Base-by-base conservation (phyloP, 225 moss, liverwort and hornwort species). In the Marchantia polymorpha region DNA sequence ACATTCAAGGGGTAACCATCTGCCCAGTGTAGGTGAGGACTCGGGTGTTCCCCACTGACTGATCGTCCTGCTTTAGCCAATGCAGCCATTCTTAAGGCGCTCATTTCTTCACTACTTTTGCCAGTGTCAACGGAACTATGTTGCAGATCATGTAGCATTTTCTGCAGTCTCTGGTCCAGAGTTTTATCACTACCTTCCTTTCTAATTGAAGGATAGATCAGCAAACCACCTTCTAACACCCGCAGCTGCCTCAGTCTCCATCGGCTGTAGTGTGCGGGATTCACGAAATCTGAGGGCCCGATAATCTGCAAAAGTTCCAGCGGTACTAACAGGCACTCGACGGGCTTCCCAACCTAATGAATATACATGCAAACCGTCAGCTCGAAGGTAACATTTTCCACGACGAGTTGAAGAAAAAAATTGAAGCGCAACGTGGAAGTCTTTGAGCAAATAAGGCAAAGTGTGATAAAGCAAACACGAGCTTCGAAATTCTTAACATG, bases 191-290 rank as follows among this genome's bases (percentile, higher is more conserved):
- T 90, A 63, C 85, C 87, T 17, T 90, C 94, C 13, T 85, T 88
- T 5, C 88, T 89, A n/a, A 84, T 83, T 0, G 92, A 84, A 4
- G 94, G 93, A 72, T 97, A 94, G 6, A 92, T 85, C 15, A 97
- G 82, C 49, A 97, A 85, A 31, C 96, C 96, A 15, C 94, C 92
- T 73, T 93, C 91, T 67, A 97, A 68, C 31, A 94, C 83, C 20
- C 91, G 90, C 19, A 97, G 86, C 76, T 97, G 96, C 51, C 96
- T 82, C 74, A 91, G 88, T 72, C 90, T 79, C 96, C 96, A 97
- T 65, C 90, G 91, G 25, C 83, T 58, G 82, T 93, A 93, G 52
- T 94, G 89, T 2, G 73, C 64, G 0, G 78, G 80, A 78, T 97
- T 91, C 0, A 80, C 58, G 77, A 97, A 97, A 25, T 94, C 87